Base-by-base conservation (phyloP, 192 early-diverging fungal species). In the Chytriomyces confervae region DNA sequence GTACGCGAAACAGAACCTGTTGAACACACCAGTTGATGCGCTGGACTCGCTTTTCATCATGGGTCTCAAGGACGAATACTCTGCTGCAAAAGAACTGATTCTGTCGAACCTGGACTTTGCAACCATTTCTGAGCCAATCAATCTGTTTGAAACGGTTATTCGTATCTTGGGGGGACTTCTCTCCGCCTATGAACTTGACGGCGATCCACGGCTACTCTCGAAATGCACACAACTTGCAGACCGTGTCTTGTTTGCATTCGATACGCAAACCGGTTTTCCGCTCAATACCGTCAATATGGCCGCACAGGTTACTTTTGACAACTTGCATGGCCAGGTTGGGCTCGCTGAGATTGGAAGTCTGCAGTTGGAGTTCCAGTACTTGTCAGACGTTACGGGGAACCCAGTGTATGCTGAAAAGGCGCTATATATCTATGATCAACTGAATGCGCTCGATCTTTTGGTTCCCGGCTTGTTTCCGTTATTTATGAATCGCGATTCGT, bases 31-130 rank as follows among this genome's bases (percentile, higher is more conserved):
- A 51, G 85, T 96, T 66, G 96, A 98, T 79, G 81, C 92, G 2
- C 81, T 98, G 29, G 96, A 98, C 77, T 95, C 95, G 1, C 85
- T 96, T 46, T 88, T 88, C 51, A 90, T 98, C 64, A 95, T 96
- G 94, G 93, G 84, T 29, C 85, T 98, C 8, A 82, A 85, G 47
- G 84, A 90, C 27, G 94, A 96, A 61, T 98, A 95, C 82, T 76
- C 89, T 29, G 80, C 90, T 61, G 93, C 93, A 0, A 85, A 89
- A 72, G 76, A 92, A 0, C 89, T 90, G 77, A 89, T 94, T 5
- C 80, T 86, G 47, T 16, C 80, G 3, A 77, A 71, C 0, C 86
- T 95, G 47, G 82, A 91, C 78, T 18, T 86, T 76, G n/a, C 81
- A 76, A 82, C n/a, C 6, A 29, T 79, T n/a, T 29, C 80, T 18